A percentile compares a stretch with the other conserved stretches of the same genome.
Evolutionary conservation across 805 yeast genomes (phyloP).

Genomic region (Myxozyma mucilagina): DNA sequence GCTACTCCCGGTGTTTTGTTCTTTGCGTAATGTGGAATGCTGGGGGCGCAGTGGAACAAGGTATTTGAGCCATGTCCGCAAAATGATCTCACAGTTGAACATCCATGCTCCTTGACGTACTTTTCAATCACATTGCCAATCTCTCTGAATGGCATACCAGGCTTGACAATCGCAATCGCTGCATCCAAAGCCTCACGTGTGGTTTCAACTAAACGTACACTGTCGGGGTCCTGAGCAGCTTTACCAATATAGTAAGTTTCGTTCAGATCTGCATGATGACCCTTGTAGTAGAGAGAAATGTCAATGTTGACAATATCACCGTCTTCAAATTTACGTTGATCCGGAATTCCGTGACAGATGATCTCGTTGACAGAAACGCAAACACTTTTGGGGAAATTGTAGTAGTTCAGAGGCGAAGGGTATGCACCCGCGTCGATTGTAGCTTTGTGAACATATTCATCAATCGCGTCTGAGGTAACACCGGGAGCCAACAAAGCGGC

Average conservation of each 20-base stretch:
- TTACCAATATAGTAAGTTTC: slow-evolving; percentile 97
- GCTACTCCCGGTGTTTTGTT: slow-evolving; percentile 92
- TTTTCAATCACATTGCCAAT: slow-evolving; percentile 86
- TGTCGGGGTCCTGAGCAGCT: slow-evolving; percentile 72
- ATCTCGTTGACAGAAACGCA: slow-evolving; percentile 95
- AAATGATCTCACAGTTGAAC: slow-evolving; percentile 86
- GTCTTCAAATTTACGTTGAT: slow-evolving; percentile 77
- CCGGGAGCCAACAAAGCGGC: slow-evolving; percentile 86
- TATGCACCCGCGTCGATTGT: slow-evolving; percentile 85
- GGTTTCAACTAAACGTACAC: slow-evolving; percentile 87
- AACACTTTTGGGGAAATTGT: slow-evolving; percentile 85
- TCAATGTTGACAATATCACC: slow-evolving; percentile 95
- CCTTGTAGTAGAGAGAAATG: slow-evolving; percentile 79
- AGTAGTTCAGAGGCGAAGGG: slow-evolving; percentile 94
- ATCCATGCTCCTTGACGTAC: slow-evolving; percentile 73
- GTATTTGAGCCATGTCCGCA: slow-evolving; percentile 92
- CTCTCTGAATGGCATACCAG: slow-evolving; percentile 84
- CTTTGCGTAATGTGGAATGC: slow-evolving; percentile 89
- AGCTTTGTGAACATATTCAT: slow-evolving; percentile 80
- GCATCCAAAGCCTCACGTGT: slow-evolving; percentile 82
- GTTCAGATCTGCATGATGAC: slow-evolving; percentile 91
- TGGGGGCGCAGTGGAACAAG: slow-evolving; percentile 89
- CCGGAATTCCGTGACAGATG: slow-evolving; percentile 97
- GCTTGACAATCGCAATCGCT: slow-evolving; percentile 84
- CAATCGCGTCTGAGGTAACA: slow-evolving; percentile 89